Conservation (phyloP, 1,139 yeast genomes). For the Protomyces macrosporus region DNA sequence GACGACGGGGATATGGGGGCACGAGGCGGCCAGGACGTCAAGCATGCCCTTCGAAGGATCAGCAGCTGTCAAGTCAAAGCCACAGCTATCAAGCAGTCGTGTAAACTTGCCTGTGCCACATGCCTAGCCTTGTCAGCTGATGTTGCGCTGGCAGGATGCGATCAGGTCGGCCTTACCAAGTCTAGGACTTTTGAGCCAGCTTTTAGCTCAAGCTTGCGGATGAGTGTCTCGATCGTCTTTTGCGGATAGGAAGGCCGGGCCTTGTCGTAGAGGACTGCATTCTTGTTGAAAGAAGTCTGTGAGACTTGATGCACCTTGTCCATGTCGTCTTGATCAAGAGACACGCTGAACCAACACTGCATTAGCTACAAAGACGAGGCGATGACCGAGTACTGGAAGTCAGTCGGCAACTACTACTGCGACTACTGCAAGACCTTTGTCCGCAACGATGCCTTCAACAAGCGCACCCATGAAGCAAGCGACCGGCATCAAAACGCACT, state of each 20-base stretch:
- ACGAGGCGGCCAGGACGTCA: conserved; percentile 45
- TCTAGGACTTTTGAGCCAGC: conserved; percentile 45
- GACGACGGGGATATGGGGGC: conserved; percentile 44
- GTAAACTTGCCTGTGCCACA: conserved; percentile 64
- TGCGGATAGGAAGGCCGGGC: conserved; percentile 55
- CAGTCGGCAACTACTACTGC: conserved; percentile 25
- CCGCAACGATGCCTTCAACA: conserved; percentile 25
- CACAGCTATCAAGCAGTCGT: conserved; percentile 43
- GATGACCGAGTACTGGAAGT: conserved; percentile 25
- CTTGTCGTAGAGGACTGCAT: conserved; percentile 52
- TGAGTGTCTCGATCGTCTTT: conserved; percentile 48
- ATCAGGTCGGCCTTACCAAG: conserved; percentile 43
- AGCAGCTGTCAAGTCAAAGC: conserved; percentile 48
- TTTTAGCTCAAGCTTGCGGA: conserved; percentile 42
- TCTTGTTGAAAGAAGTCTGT: conserved; percentile 48
- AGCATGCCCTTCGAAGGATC: conserved; percentile 64
- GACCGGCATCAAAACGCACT: conserved; percentile 24
- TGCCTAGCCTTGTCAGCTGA: conserved; percentile 3
- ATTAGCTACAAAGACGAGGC: not conserved
- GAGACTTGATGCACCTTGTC: conserved; percentile 41
- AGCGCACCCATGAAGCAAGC: conserved; percentile 25
- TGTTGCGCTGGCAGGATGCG: not conserved
- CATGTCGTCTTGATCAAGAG: not conserved
- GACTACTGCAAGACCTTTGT: conserved; percentile 24
- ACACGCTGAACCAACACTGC: not conserved